Evolutionary conservation across 768 basidiomycete genomes (phyloP).

Genomic region (Pseudohyphozyma bogoriensis): DNA sequence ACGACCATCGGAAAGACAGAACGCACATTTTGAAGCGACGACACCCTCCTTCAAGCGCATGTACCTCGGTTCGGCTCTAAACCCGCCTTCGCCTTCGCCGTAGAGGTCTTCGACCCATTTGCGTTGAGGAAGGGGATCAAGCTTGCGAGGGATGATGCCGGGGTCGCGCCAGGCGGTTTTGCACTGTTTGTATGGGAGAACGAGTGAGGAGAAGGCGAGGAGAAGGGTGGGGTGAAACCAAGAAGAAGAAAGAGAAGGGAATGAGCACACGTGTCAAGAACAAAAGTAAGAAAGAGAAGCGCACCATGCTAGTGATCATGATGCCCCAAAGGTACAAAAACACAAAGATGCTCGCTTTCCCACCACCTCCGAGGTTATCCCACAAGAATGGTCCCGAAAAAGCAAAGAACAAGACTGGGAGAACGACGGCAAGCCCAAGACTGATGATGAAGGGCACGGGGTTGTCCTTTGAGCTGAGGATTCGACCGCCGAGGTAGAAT

Average conservation of each 20-base stretch:
- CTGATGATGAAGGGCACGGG: slow-evolving; percentile 68
- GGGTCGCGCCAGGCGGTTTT: slow-evolving; percentile 60
- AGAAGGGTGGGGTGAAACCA: slow-evolving; percentile 26
- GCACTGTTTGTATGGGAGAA: slow-evolving; percentile 10
- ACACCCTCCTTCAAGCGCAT: slow-evolving; percentile 62
- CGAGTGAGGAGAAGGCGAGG: neutral
- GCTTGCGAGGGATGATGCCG: slow-evolving; percentile 75
- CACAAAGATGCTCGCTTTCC: slow-evolving; percentile 41
- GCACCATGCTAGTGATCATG: slow-evolving; percentile 65
- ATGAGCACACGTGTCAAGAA: slow-evolving; percentile 10
- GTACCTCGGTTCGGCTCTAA: slow-evolving; percentile 14
- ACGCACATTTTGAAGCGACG: slow-evolving; percentile 30
- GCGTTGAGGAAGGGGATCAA: slow-evolving; percentile 58
- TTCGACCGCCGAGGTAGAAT: slow-evolving; percentile 60
- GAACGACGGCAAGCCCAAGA: slow-evolving; percentile 51
- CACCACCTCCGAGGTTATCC: slow-evolving; percentile 61
- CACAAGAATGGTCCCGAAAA: slow-evolving; percentile 87
- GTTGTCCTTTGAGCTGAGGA: slow-evolving; percentile 77
- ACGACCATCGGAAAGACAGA: neutral
- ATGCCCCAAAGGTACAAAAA: slow-evolving; percentile 54
- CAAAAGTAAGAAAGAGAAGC: slow-evolving; percentile 35
- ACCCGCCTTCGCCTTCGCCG: slow-evolving; percentile 47
- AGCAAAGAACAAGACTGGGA: slow-evolving; percentile 75
- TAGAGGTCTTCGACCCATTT: slow-evolving; percentile 6
- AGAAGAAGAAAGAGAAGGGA: slow-evolving; percentile 31